Base-by-base conservation (phyloP, 129 eudicot genomes). In the Artemisia argyi region DNA sequence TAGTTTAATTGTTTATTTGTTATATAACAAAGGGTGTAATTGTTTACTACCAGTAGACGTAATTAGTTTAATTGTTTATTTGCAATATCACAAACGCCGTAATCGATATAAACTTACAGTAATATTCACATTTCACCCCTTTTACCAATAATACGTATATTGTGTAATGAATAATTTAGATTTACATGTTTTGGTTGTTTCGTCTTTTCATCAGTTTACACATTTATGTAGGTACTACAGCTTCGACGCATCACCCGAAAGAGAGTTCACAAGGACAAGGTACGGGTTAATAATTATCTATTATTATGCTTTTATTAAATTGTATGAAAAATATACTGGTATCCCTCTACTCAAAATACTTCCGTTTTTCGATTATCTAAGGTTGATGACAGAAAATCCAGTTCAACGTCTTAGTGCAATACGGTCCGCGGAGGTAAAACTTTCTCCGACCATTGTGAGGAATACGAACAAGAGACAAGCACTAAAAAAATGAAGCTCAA, bases 321-420 rank as follows among this genome's bases (percentile, higher is more conserved):
- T n/a, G n/a, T n/a, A n/a, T n/a, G n/a, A n/a, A n/a, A n/a, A n/a
- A n/a, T n/a, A n/a, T n/a, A n/a, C n/a, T n/a, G n/a, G n/a, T n/a
- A n/a, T n/a, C n/a, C n/a, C n/a, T n/a, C n/a, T n/a, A n/a, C n/a
- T n/a, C 44, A 57, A 66, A 69, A 68, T 11, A 17, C 44, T n/a
- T 15, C 22, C 50, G 0, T 80, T 66, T 30, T 5, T 71, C 71
- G 57, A 70, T 22, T 53, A 14, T 62, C 52, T 72, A 79, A 91
- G 97, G 79, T 78, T 94, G 82, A 51, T 14, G n/a, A n/a, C n/a
- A n/a, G 97, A 86, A 71, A 94, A 90, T 78, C 97, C 99, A 62
- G 84, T 77, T 71, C 97, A 94, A 73, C 87, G 99, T 79, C 82
- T 94, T 64, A 97, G 99, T 66, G 81, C 93, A 15, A 83, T 86